These are phyloP conservation scores for Butyriboletus loyo DNA, from an alignment of 768 basidiomycete genomes.

Conservation along the genomic window DNA sequence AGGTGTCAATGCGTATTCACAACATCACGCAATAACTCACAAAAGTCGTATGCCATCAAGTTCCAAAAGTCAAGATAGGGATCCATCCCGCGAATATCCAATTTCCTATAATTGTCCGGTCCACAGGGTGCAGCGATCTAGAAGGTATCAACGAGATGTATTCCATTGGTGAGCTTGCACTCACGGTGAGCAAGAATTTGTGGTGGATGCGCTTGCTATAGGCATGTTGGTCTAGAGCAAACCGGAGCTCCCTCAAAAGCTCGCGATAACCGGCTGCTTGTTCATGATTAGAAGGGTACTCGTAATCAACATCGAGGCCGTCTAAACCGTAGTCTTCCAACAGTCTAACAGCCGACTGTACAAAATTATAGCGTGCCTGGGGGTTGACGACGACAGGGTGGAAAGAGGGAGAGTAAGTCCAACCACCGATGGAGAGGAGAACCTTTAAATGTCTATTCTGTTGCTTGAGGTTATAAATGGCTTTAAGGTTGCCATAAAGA, in stretches of 20 bases:
- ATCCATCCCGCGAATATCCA: constrained; percentile 84
- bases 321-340: constrained; percentile 92
- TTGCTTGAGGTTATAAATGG: constrained; percentile 89
- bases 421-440: constrained; percentile 90
- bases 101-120: constrained; percentile 75
- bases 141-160: constrained; percentile 1
- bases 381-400: constrained; percentile 75
- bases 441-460: constrained; percentile 75
- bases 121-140: constrained; percentile 95
- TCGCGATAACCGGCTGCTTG: constrained; percentile 84
- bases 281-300: constrained; percentile 77
- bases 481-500: constrained; percentile 94
- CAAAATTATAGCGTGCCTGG: constrained; percentile 66
- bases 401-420: constrained; percentile 89
- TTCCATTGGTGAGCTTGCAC: constrained; percentile 21
- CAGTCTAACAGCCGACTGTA: constrained; percentile 71
- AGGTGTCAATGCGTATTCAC: constrained; percentile 9
- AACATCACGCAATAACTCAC: constrained; percentile 37
- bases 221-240: constrained; percentile 74
- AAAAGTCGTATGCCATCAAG: constrained; percentile 90
- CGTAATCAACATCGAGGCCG: constrained; percentile 90
- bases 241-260: constrained; percentile 73
- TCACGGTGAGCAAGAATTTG: constrained; percentile 71
- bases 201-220: constrained; percentile 56
- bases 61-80: constrained; percentile 93